Base-by-base conservation (phyloP, 257 asterid species). In the Cynanchum wilfordii region DNA sequence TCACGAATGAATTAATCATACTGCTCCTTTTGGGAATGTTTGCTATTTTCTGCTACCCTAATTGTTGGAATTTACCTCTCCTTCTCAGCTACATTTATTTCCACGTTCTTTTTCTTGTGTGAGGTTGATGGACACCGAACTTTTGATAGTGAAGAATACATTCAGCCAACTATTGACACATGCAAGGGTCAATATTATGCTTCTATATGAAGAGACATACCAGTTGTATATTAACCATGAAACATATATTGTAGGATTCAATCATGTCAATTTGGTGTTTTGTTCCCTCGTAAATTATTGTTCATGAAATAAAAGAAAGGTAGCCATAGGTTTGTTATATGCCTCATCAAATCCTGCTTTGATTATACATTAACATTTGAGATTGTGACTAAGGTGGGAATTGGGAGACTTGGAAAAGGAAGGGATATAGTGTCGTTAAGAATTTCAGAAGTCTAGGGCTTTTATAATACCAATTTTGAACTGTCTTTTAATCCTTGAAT, bases 401-500 rank as follows among this genome's bases (percentile, higher is more conserved):
- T 59, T 16, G 12, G 22, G 67, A 11, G 5, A 17, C 45, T 60
- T 5, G 11, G 24, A 3, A 42, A 42, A 5, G 10, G 67, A 42
- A 5, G 24, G 45, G 44, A 22, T 13, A 25, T 30, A 60, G 12
- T 60, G 42, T 60, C 13, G 7, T 1, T 60, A 17, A 5, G 22
- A 27, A 58, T 29, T 59, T 60, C 29, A 83, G 42, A 78, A 73
- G 82, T 75, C 86, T 79, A n/a, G 82, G 84, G 40, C 42, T 54
- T 73, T 76, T 82, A 57, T 29, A 38, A 25, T 52, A 30, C 75
- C 82, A 56, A 78, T 80, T 85, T 66, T 4, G 12, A 22, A 59
- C 40, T 29, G 10, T 4, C 13, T 13, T 16, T 5, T 25, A 58
- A 19, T 11, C 38, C 45, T 12, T 5, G 10, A 62, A 16, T 19